These are phyloP conservation scores for Alternaria viburni DNA, from an alignment of 2,329 filamentous ascomycete genomes.

Conservation along the genomic window DNA sequence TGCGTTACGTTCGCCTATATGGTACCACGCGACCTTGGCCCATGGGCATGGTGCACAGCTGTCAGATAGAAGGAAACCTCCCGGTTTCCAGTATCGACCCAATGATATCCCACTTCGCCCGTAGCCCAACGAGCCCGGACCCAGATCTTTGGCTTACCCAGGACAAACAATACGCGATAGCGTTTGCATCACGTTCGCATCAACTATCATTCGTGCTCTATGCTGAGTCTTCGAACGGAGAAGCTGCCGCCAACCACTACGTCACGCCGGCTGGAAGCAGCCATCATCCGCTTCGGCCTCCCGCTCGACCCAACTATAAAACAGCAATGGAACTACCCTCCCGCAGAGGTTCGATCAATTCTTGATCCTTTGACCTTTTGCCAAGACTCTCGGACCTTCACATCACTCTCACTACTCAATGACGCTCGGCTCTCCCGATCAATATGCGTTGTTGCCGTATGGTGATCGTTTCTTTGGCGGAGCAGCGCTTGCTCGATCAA, in stretches of 20 bases:
- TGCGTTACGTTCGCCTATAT: not conserved
- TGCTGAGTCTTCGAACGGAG: not conserved
- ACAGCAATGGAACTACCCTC: not conserved
- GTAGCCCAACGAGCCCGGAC: not conserved
- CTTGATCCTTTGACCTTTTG: not conserved
- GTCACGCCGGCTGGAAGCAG: not conserved
- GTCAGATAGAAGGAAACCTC: not conserved
- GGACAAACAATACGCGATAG: slow-evolving; percentile 2
- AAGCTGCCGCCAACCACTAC: not conserved
- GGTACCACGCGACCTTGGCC: not conserved
- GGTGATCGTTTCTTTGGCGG: slow-evolving; percentile 14
- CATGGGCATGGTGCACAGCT: not conserved
- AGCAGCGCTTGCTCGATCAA: not conserved
- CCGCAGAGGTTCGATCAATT: not conserved
- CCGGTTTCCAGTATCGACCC: not conserved
- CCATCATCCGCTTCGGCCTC: not conserved
- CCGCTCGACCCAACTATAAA: not conserved
- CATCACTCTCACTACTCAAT: slow-evolving; percentile 13
- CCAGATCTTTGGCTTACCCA: not conserved
- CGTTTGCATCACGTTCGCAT: not conserved
- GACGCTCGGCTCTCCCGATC: slow-evolving; percentile 13
- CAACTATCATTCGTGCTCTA: not conserved
- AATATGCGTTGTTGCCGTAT: slow-evolving; percentile 13
- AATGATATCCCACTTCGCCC: not conserved
- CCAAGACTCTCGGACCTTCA: not conserved